Evolutionary conservation across 2,329 filamentous ascomycete genomes (phyloP).

Genomic region (Xylariales sp.): DNA sequence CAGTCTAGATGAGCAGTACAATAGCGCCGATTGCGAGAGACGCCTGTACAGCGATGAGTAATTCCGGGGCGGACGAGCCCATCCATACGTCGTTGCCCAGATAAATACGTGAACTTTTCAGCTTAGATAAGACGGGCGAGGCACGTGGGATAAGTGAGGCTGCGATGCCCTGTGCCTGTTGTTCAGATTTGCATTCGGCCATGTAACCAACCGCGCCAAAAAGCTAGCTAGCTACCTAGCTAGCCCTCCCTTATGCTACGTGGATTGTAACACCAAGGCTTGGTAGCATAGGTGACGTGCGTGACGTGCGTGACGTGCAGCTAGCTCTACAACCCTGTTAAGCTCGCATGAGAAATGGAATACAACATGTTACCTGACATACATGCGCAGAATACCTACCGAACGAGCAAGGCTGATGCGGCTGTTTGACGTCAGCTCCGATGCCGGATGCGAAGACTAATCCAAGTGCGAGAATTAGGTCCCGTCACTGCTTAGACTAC

Average conservation of each 20-base stretch:
- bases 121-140: not conserved
- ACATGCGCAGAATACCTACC: not conserved
- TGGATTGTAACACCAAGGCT: not conserved
- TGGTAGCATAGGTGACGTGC: not conserved
- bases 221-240: not conserved
- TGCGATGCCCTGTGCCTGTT: no score
- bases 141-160: not conserved
- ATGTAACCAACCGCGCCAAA: no score
- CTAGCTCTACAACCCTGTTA: not conserved
- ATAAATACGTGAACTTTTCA: not conserved
- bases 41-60: not conserved
- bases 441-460: conserved; percentile 26
- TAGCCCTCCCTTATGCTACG: not conserved
- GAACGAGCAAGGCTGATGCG: conserved; percentile 26
- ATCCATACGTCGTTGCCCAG: not conserved
- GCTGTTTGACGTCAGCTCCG: conserved; percentile 34
- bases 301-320: not conserved
- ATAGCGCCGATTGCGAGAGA: not conserved
- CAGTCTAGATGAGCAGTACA: not conserved
- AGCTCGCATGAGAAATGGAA: not conserved
- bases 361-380: conserved; percentile 2
- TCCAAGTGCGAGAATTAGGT: not conserved
- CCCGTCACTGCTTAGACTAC: not conserved
- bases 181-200: no score
- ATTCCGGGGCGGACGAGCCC: not conserved